These are phyloP conservation scores for Solanum ossicruentum DNA, from an alignment of 257 asterid genomes.

Conservation along the genomic window DNA sequence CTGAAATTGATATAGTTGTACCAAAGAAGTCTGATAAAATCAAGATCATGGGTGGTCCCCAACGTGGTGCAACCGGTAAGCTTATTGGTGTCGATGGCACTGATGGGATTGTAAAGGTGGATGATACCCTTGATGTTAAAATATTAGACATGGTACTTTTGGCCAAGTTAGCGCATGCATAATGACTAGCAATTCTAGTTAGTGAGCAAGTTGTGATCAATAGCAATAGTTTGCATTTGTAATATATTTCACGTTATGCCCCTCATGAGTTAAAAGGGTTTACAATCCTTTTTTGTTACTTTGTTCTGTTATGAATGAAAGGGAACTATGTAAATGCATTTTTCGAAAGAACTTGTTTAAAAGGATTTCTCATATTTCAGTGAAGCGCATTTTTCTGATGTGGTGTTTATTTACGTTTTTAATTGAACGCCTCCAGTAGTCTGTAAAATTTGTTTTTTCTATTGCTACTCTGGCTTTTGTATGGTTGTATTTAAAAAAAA, in stretches of 20 bases:
- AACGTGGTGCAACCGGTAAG: slow-evolving; percentile 76
- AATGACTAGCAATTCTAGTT: neutral
- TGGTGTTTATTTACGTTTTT: neutral
- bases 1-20: slow-evolving; percentile 47
- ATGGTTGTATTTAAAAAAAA: neutral
- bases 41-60: slow-evolving; percentile 82
- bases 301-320: neutral
- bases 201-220: neutral
- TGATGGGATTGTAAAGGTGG: slow-evolving; percentile 83
- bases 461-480: neutral
- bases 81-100: slow-evolving; percentile 86
- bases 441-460: neutral
- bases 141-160: slow-evolving; percentile 62
- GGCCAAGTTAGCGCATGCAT: slow-evolving; percentile 52
- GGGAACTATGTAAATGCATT: neutral
- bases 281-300: neutral
- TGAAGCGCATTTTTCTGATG: neutral
- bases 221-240: neutral
- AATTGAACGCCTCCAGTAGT: neutral
- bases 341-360: neutral
- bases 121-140: slow-evolving; percentile 68
- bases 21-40: slow-evolving; percentile 73
- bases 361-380: neutral
- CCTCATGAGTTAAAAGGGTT: neutral
- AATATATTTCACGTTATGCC: neutral